Evolutionary conservation across 371 early-diverging fungal genomes (phyloP).

Genomic region (Amoeboaphelidium protococcarum): DNA sequence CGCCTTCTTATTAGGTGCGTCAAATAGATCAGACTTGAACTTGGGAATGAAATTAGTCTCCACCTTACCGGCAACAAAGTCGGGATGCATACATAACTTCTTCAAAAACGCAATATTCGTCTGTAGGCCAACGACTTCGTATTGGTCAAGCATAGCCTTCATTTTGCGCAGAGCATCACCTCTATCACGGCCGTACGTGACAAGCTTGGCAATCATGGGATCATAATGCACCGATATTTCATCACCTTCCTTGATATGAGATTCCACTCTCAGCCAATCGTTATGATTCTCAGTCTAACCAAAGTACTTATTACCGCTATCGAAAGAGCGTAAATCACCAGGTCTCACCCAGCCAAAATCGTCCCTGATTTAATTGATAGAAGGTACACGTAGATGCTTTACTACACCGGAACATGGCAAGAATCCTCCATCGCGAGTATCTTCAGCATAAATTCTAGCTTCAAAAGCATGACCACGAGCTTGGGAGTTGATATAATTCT

Average conservation of each 20-base stretch:
- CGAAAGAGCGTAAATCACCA: conserved; percentile 3
- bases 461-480: conserved; percentile 78
- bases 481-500: conserved; percentile 17
- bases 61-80: background rate
- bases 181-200: conserved; percentile 5
- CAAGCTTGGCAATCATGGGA: conserved; percentile 11
- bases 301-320: conserved; percentile 21
- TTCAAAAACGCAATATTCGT: background rate
- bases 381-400: background rate
- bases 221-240: conserved; percentile 4
- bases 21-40: conserved; percentile 34
- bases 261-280: background rate
- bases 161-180: background rate
- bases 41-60: background rate
- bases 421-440: conserved; percentile 10
- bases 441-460: conserved; percentile 24
- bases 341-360: too few species aligned
- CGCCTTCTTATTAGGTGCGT: too few species aligned
- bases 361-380: too few species aligned
- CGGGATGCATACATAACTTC: background rate
- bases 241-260: background rate
- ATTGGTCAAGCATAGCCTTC: background rate
- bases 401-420: conserved; percentile 6
- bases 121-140: background rate
- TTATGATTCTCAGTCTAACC: conserved; percentile 21